phyloP scores from a whole-genome alignment of 345 rosid genomes.

The Salix suchowensis region DNA sequence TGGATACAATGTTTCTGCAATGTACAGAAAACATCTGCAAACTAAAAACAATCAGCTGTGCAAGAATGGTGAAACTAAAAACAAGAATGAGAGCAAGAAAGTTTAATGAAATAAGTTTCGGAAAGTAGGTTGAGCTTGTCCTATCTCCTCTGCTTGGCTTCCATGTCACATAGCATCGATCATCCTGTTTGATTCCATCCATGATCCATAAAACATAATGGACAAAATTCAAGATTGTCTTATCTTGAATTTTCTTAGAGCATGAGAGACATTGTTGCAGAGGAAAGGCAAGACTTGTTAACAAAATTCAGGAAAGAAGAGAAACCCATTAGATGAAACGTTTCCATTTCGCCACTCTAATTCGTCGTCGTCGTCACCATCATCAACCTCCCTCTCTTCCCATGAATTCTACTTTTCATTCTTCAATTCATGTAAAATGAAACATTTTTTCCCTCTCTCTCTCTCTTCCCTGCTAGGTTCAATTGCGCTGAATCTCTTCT shows the following conservation, averaged over 20 bases:
- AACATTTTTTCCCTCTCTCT: not conserved
- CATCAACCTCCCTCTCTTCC: slow-evolving; percentile 23
- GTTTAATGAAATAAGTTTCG: no score
- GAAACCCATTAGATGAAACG: not conserved
- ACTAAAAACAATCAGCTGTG: not conserved
- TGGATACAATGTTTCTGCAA: not conserved
- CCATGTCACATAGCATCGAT: not conserved
- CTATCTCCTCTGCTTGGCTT: not conserved
- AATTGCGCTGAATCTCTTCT: no score
- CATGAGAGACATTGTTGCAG: not conserved
- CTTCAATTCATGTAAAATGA: slow-evolving; percentile 44
- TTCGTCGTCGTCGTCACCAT: slow-evolving; percentile 1
- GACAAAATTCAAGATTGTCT: no score
- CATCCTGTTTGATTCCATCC: not conserved
- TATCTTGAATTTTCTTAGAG: no score
- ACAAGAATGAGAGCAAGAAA: no score
- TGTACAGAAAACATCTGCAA: not conserved
- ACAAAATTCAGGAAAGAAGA: not conserved
- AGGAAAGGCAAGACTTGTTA: not conserved
- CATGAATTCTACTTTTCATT: slow-evolving; percentile 69
- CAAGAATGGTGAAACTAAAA: no score
- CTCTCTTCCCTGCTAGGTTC: no score
- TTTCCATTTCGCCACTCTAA: slow-evolving; percentile 25
- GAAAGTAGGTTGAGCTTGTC: not conserved
- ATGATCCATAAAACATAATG: no score